Base-by-base conservation (phyloP, 2,329 filamentous ascomycete species). In the Ascocoryne sarcoides region DNA sequence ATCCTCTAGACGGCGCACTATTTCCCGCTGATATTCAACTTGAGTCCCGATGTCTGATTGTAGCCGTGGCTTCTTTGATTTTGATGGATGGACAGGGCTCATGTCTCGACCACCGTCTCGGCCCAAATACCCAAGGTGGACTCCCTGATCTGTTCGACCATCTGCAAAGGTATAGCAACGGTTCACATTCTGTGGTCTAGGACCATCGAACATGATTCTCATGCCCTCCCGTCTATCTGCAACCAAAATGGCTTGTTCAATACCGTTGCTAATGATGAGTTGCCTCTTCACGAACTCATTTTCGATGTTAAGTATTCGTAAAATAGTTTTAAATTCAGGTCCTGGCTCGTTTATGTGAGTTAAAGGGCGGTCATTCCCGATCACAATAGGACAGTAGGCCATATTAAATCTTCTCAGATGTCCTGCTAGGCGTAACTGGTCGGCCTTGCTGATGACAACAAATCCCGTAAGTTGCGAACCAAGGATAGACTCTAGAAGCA, bases 231-330 rank as follows among this genome's bases (percentile, higher is more conserved):
- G 61, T 19, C 84, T 69, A 20, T 81, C 69, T 40, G 79, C 69
- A 39, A 95, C 77, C 1, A 98, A 68, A 4, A 95, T 75, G 5
- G 82, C 77, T 60, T 95, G 89, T 46, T 98, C 92, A 38, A 95
- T 86, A 5, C 67, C 65, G 51, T 87, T 74, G 46, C 80, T 82
- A 58, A 96, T 92, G 54, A 98, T 82, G 34, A 96, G 67, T 44
- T 88, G 81, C 45, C 87, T 83, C 36, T 79, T 79, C 15, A 95
- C 81, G 32, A 84, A 64, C 15, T 84, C 75, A 50, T 90, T 78
- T 45, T 92, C 84, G 46, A 96, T 84, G 61, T 87, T 81, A 38
- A 98, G 68, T 1, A 85, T 77, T 37, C 85, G 75, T 33, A 95
- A 65, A 46, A 90, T 80, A 0, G 92, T 98, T 50, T 86, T 75